Evolutionary conservation across 495 filamentous ascomycete species (phyloP).

Genomic region (Trypethelium eluteriae): DNA sequence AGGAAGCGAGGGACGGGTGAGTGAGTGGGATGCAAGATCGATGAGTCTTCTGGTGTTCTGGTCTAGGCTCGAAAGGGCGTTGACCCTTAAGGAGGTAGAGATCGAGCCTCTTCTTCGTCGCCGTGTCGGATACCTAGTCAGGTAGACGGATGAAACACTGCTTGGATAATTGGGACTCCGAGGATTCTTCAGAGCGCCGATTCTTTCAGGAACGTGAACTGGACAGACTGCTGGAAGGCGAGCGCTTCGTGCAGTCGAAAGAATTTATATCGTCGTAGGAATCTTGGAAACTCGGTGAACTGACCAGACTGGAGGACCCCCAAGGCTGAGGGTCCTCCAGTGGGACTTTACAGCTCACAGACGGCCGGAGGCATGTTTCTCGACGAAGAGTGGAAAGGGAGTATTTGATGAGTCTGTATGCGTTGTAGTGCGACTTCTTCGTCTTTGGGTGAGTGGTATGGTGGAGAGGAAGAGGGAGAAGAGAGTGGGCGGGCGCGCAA

Average conservation of each 20-base stretch:
- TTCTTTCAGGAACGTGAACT: background rate
- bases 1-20: background rate
- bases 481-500: constrained; percentile 6
- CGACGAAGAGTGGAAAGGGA: background rate
- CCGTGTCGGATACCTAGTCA: background rate
- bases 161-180: background rate
- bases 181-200: background rate
- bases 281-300: constrained; percentile 11
- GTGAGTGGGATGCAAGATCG: background rate
- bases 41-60: background rate
- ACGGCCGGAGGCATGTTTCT: constrained; percentile 11
- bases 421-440: constrained; percentile 9
- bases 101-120: constrained; percentile 12
- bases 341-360: constrained; percentile 10
- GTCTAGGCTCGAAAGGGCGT: constrained; percentile 2
- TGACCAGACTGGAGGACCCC: constrained; percentile 12
- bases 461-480: background rate
- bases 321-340: background rate
- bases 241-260: background rate
- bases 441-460: constrained; percentile 2
- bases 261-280: background rate
- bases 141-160: constrained; percentile 4
- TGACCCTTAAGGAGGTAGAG: background rate
- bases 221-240: background rate
- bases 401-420: background rate